A percentile compares a stretch with the other conserved stretches of the same genome.
Evolutionary conservation across 352 stramenopile genomes (phyloP).

Genomic region (Phytophthora citricola): DNA sequence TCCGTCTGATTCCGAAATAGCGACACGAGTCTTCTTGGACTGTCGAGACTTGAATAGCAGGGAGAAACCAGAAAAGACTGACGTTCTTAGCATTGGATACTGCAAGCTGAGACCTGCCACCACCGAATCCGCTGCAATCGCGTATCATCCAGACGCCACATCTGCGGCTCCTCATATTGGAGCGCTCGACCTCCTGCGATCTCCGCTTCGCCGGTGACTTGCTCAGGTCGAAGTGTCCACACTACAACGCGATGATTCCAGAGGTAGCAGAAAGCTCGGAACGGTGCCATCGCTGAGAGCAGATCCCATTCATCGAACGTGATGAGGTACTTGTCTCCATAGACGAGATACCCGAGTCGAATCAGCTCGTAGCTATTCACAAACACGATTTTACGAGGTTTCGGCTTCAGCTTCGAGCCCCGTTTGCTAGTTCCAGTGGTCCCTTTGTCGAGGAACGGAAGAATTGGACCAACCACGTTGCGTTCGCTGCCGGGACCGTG

Average conservation of each 20-base stretch:
- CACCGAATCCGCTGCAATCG: neutral
- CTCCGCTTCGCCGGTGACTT: neutral
- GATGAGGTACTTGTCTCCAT: constrained; percentile 6
- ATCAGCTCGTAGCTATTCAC: constrained; percentile 38
- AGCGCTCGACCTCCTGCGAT: neutral
- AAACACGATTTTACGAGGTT: constrained; percentile 3
- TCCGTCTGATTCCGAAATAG: too few species aligned
- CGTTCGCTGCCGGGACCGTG: too few species aligned
- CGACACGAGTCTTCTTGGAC: too few species aligned
- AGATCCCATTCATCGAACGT: constrained; percentile 7
- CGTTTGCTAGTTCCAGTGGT: too few species aligned
- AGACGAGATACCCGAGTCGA: constrained; percentile 33
- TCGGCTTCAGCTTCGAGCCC: too few species aligned
- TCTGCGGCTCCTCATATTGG: neutral
- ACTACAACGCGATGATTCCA: neutral
- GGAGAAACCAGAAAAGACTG: neutral
- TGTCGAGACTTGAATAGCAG: too few species aligned
- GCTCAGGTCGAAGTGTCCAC: neutral
- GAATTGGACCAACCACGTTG: too few species aligned
- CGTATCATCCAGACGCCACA: neutral
- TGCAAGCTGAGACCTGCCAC: neutral
- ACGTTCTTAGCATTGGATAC: neutral
- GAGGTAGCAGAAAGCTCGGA: neutral
- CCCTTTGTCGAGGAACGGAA: too few species aligned
- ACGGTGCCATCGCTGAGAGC: constrained; percentile 14